Evolutionary conservation across 441 rosid genomes (phyloP), one percentile per base, ranked within the genome.

Genomic region (Raphanus hybrid): DNA sequence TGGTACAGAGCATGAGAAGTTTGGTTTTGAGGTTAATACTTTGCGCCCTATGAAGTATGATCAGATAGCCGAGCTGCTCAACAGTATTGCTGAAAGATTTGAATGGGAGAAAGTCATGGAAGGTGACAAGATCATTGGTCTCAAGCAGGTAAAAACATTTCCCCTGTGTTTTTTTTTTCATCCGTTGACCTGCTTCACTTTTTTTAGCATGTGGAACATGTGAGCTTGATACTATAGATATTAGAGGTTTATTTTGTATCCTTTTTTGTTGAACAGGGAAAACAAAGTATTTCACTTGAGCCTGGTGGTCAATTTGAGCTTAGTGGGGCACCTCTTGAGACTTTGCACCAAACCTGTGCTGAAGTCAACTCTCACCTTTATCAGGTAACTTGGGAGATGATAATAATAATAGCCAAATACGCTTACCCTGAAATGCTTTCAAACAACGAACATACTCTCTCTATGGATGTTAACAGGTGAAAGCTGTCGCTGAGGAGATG

Each of bases 241-340:
- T 27, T 37, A 15, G 27, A 32, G 50, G 45, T 20, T 20, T 73
- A 6, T 7, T 58, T 73, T 4, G 7, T 18, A 14, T 43, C 20
- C 54, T 4, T 55, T 55, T 76, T 66, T 75, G 54, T 80, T 79
- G 37, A 48, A 60, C 89, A 96, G 99, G 99, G 94, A 57, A 92
- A 92, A 79, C 99, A 96, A 86, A 93, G 98, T 85, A 92, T 96
- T 86, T 96, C 99, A 54, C 86, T 96, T 63, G 99, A 96, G 84
- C 99, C 99, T 63, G 99, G 99, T 8, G 99, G 98, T 81, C 98
- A 96, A 67, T 92, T 96, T 78, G 99, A 96, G 92, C 98, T 96
- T 55, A 96, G 99, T 77, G 99, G 99, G 20, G 99, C 99, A 73
- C 98, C 99, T 78, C 91, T 96, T 76, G 99, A 93, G 83, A 96